Evolutionary conservation across 768 basidiomycete species (phyloP).

Genomic region (Cytidiella melzeri): DNA sequence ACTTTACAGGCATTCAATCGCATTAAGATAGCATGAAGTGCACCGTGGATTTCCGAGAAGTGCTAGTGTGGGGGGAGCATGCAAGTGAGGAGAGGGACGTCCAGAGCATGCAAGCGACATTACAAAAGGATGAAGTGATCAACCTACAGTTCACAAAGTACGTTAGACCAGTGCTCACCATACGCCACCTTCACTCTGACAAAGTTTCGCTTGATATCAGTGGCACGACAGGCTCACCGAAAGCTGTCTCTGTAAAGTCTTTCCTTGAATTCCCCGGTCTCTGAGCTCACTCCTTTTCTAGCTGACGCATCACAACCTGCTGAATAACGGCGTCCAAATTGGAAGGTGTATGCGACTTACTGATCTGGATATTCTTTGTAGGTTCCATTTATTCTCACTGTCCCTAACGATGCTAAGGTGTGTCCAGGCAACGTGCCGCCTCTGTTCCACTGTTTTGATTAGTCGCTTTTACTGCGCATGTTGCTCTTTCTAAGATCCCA

Average conservation of each 20-base stretch:
- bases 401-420: background rate
- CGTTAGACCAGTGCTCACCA: slow-evolving; percentile 1
- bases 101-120: slow-evolving; percentile 32
- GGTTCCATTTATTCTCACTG: slow-evolving; percentile 16
- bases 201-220: slow-evolving; percentile 28
- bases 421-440: slow-evolving; percentile 73
- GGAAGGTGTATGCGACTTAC: slow-evolving; percentile 68
- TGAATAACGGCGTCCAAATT: slow-evolving; percentile 72
- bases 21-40: slow-evolving; percentile 38
- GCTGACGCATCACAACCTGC: slow-evolving; percentile 73
- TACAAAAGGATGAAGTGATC: slow-evolving; percentile 63
- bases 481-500: background rate
- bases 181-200: background rate
- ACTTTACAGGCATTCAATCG: slow-evolving; percentile 33
- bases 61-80: slow-evolving; percentile 62
- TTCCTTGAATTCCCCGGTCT: background rate
- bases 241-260: slow-evolving; percentile 69
- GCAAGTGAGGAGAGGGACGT: slow-evolving; percentile 36
- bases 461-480: slow-evolving; percentile 31
- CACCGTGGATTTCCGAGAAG: slow-evolving; percentile 65
- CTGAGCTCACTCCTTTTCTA: slow-evolving; percentile 19
- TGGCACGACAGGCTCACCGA: slow-evolving; percentile 76
- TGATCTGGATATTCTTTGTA: slow-evolving; percentile 63
- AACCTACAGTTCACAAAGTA: slow-evolving; percentile 86
- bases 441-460: slow-evolving; percentile 86